Evolutionary conservation across 352 stramenopile genomes (phyloP).

Genomic region (Blastocystis sp.): DNA sequence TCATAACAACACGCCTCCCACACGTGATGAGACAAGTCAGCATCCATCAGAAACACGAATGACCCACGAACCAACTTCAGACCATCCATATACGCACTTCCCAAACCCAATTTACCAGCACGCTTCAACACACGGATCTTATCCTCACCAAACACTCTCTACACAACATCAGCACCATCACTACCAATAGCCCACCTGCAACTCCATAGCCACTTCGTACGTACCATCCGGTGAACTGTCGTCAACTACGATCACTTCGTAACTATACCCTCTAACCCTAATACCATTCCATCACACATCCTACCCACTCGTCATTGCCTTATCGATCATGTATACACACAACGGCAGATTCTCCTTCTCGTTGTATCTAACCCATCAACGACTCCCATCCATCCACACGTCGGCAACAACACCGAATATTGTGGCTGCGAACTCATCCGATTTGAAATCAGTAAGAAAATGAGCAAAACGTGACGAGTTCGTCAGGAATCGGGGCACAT

Average conservation of each 20-base stretch:
- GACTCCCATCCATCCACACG: background rate
- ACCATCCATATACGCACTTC: constrained; percentile 91
- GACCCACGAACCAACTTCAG: constrained; percentile 83
- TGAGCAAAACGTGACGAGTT: background rate
- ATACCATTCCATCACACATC: constrained; percentile 49
- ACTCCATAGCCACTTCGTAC: constrained; percentile 84
- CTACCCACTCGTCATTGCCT: constrained; percentile 85
- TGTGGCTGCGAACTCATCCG: background rate
- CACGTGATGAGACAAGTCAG: constrained; percentile 93
- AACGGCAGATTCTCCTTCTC: constrained; percentile 95
- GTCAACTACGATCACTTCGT: constrained; percentile 95
- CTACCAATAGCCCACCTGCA: constrained; percentile 74
- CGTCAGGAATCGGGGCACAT: background rate
- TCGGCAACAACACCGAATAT: constrained; percentile 69
- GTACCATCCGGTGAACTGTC: constrained; percentile 94
- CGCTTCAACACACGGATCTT: constrained; percentile 88
- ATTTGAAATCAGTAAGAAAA: background rate
- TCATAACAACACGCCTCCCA: background rate
- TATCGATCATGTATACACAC: constrained; percentile 92
- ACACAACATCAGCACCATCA: constrained; percentile 40
- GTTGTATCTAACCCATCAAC: constrained; percentile 86
- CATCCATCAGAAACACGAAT: constrained; percentile 96
- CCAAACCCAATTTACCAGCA: constrained; percentile 89
- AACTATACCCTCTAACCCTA: constrained; percentile 78
- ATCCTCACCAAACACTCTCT: constrained; percentile 85